Conservation (phyloP, 164 flowering plant species). For the Dillenia suffruticosa region DNA sequence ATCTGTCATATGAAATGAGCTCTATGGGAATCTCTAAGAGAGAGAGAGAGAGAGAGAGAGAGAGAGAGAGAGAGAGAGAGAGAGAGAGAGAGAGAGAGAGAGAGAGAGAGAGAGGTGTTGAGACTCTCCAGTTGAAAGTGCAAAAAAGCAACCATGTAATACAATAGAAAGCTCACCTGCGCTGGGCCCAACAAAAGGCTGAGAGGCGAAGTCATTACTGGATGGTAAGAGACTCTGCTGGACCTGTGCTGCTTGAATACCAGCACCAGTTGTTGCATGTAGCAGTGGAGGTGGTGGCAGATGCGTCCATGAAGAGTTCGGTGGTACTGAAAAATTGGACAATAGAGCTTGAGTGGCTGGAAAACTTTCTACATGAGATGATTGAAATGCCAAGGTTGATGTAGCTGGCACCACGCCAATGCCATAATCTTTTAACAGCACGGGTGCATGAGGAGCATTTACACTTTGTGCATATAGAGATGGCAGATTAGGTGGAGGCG, state of each 20-base stretch:
- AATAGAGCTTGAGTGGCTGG: slow-evolving; percentile 30
- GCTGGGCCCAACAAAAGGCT: slow-evolving; percentile 19
- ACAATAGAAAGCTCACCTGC: slow-evolving; percentile 19
- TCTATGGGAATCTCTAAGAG: too few species aligned
- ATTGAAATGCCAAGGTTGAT: slow-evolving; percentile 20
- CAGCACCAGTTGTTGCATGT: slow-evolving; percentile 13
- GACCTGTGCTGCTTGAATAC: slow-evolving; percentile 22
- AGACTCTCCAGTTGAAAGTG: slow-evolving; percentile 27
- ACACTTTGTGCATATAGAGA: slow-evolving; percentile 15
- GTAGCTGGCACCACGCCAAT: slow-evolving; percentile 16
- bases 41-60: not conserved
- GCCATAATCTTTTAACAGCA: slow-evolving; percentile 15
- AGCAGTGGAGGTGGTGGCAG: slow-evolving; percentile 28
- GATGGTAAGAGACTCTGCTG: slow-evolving; percentile 32
- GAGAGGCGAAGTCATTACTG: slow-evolving; percentile 29
- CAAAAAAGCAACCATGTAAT: slow-evolving; percentile 30
- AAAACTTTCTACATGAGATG: slow-evolving; percentile 18
- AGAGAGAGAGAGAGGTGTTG: slow-evolving; percentile 6
- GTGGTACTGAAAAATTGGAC: slow-evolving; percentile 21
- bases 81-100: too few species aligned
- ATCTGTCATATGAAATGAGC: slow-evolving; percentile 16
- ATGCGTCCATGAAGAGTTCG: slow-evolving; percentile 31
- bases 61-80: slow-evolving; percentile 3
- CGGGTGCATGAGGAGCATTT: slow-evolving; percentile 22
- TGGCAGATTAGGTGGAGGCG: slow-evolving; percentile 24